Evolutionary conservation across 495 filamentous ascomycete species (phyloP), one percentile per base, ranked within the genome.

Genomic region (Lophiotrema nucula): DNA sequence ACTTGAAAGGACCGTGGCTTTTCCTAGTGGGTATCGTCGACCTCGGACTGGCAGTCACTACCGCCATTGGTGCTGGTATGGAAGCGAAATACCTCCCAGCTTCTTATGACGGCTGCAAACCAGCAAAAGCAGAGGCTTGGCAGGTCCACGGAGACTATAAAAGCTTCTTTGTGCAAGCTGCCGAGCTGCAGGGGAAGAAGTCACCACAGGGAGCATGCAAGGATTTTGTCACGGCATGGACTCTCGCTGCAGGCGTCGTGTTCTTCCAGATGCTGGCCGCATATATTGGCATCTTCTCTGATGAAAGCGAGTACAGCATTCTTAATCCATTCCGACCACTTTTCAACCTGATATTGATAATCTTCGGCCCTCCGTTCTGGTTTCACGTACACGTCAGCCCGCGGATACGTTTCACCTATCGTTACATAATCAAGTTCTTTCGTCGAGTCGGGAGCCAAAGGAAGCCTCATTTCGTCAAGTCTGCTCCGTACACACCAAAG

Each of bases 201-300:
- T 41, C 26, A 19, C 4, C 56, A 4, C 18, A 27, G 6, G 24
- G n/a, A 4, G 24, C 16, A 27, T 65, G 61, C 38, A 37, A 45
- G 19, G 3, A 25, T 1, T 56, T 65, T 28, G 61, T 65, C 11
- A 37, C 38, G 4, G 13, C 24, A 16, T 65, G 57, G 56, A 28
- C 21, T 4, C 22, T 55, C 19, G n/a, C n/a, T n/a, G n/a, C n/a
- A n/a, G 51, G 4, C 26, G 47, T 56, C 22, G 23, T 52, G 57
- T 39, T 55, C 35, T 59, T 59, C 24, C 56, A 65, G 28, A 53
- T 60, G 45, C 0, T 65, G 21, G 31, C 52, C 22, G 38, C 62
- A 10, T 65, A 65, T 23, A 31, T 65, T 37, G 62, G 62, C 21
- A 42, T 65, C 21, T 65, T 65, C 53, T 60, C 35, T 37, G 62